phyloP scores from a whole-genome alignment of 2,329 filamentous ascomycete genomes.

The Fusarium falciforme region DNA sequence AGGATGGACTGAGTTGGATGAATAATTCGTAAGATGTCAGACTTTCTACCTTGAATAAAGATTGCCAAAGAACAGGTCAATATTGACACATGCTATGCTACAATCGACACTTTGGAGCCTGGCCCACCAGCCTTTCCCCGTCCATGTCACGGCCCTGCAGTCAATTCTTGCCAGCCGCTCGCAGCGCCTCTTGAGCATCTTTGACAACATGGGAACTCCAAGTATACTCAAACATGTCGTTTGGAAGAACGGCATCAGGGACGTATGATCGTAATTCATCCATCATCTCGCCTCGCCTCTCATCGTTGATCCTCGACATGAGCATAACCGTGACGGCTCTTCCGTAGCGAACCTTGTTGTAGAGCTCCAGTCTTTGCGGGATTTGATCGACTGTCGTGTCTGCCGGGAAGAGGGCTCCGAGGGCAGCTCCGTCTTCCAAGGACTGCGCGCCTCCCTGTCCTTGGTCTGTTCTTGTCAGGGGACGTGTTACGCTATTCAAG shows the following conservation, averaged over 20 bases:
- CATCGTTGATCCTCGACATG: slow-evolving; percentile 8
- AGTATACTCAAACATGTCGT: neutral
- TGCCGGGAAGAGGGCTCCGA: slow-evolving; percentile 2
- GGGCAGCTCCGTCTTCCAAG: slow-evolving; percentile 17
- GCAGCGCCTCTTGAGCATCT: neutral
- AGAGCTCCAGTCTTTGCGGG: neutral
- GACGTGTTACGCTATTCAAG: too few species aligned
- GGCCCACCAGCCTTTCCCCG: neutral
- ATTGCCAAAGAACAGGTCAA: neutral
- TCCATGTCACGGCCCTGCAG: neutral
- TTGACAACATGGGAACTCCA: neutral
- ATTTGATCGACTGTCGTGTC: slow-evolving; percentile 1
- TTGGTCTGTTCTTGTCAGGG: slow-evolving; percentile 1
- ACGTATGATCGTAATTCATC: slow-evolving; percentile 10
- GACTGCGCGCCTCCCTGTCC: slow-evolving; percentile 23
- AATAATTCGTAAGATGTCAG: too few species aligned
- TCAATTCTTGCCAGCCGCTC: neutral
- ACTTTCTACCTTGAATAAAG: too few species aligned
- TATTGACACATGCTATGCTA: neutral
- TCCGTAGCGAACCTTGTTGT: slow-evolving; percentile 15
- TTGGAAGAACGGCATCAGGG: neutral
- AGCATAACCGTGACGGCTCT: slow-evolving; percentile 4
- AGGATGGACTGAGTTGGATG: too few species aligned
- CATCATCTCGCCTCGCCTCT: slow-evolving; percentile 10
- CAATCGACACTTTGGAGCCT: neutral